Evolutionary conservation across 2,329 filamentous ascomycete genomes (phyloP).

Genomic region (Didymella segeticola): DNA sequence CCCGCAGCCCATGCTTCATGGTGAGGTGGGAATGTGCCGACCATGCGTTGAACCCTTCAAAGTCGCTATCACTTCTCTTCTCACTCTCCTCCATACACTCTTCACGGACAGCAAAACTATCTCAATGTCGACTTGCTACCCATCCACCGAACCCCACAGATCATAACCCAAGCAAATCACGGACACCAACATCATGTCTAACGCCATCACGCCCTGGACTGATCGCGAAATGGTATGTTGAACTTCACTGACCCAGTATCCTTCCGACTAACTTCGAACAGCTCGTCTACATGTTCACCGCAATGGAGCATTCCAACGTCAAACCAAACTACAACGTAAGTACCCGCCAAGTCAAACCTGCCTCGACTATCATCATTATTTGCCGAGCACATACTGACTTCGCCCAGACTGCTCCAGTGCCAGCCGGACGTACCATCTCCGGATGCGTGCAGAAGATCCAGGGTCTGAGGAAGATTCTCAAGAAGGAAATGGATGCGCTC

Average conservation of each 20-base stretch:
- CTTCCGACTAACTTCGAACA: slow-evolving; percentile 15
- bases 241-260: not conserved
- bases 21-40: too few relatives aligned
- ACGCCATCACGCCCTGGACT: slow-evolving; percentile 21
- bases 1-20: not conserved
- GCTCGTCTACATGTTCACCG: slow-evolving; percentile 22
- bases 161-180: not conserved
- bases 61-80: not conserved
- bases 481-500: slow-evolving; percentile 1
- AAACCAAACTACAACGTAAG: slow-evolving; percentile 27
- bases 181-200: slow-evolving; percentile 9
- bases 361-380: not conserved
- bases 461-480: slow-evolving; percentile 16
- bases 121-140: not conserved
- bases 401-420: slow-evolving; percentile 27
- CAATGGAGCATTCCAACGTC: slow-evolving; percentile 20
- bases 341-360: not conserved
- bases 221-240: slow-evolving; percentile 24
- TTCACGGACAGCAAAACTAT: not conserved
- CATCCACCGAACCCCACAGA: not conserved
- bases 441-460: slow-evolving; percentile 28
- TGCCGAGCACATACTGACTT: not conserved
- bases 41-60: too few relatives aligned
- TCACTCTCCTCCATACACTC: not conserved
- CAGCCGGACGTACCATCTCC: slow-evolving; percentile 19